Base-by-base conservation (phyloP, 1,284 basidiomycete genomes). In the Apiotrichum porosum region DNA sequence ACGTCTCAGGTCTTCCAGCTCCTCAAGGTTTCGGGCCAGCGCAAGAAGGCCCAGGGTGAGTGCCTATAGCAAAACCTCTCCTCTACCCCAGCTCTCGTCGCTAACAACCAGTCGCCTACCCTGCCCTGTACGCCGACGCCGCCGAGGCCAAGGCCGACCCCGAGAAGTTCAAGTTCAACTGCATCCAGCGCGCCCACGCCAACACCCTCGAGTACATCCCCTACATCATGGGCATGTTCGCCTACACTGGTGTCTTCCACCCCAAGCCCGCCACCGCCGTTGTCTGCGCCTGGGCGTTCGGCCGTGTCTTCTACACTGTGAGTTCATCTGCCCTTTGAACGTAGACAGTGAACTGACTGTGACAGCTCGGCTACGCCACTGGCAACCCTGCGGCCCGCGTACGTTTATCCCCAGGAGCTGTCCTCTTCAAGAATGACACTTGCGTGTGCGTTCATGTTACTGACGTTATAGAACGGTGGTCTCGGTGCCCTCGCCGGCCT, bases 201-300 rank as follows among this genome's bases (percentile, higher is more conserved):
- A 71, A 69, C 57, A 66, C 65, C n/a, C 59, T 69, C 43, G 69
- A 71, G 59, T 51, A 43, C 39, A 33, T 62, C 22, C 62, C 68
- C 1, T 61, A 49, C 51, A 28, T 63, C 37, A 41, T 72, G 17
- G 44, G 47, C 9, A 18, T 61, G 22, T 56, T 51, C 37, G 54
- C 47, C 4, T 69, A 56, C 59, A 37, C 66, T 38, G 54, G 67
- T 61, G 21, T 68, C 23, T 68, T 57, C 57, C 54, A 70, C 53
- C 68, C 68, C 32, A 53, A 56, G 37, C 14, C 59, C 24, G 61
- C 65, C 10, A 58, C 63, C 14, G 53, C 22, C 9, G 42, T 54
- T 24, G 41, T 52, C 37, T 18, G 56, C 32, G 18, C 52, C 31
- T 66, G 57, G 58, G 49, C 58, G 18, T 6, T 63, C 21, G 64